Evolutionary conservation across 1,284 basidiomycete genomes (phyloP), one percentile per base, ranked within the genome.

Genomic region (Leccinum fallax): DNA sequence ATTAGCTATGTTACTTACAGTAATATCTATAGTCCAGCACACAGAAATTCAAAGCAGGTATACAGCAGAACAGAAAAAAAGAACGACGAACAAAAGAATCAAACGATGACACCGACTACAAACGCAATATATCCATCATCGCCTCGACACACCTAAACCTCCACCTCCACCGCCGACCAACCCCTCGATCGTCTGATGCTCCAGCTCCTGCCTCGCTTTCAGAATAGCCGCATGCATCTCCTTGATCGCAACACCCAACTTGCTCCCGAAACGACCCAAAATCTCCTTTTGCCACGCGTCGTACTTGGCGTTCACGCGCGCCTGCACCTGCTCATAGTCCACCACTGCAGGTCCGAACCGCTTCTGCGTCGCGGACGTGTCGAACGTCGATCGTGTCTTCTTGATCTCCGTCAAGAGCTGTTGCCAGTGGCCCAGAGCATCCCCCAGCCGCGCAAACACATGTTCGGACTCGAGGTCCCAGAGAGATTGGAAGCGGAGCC

Each of bases 401-500:
- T 97, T 96, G 80, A 99, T 98, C 75, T 97, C 96, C 5, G 91
- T 93, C 9, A 99, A 83, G 1, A 99, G 86, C 71, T 96, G 91
- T 73, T 97, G 95, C 97, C 97, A 99, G 74, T 90, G 84, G 1
- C 86, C 87, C 21, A 99, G 86, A 10, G 93, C 94, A 74, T 98
- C 95, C 19, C 97, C 97, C 7, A 98, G 88, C 0, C 93, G 90
- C 69, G 89, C 91, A 83, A 97, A 98, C 21, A 99, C 95, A 71
- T 92, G 92, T 83, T 98, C 97, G 15, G 95, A 86, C 77, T 99
- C 95, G 55, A 98, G 87, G 75, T 99, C 97, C 97, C 97, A 99
- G 0, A 99, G 83, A 0, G 95, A 97, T 77, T 99, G 97, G 85
- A 99, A 99, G 73, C 97, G 95, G 0, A 98, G 86, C 97, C 97